A percentile compares a stretch with the other conserved stretches of the same genome.
These are phyloP conservation scores for Zasmidium citrigriseum DNA, from an alignment of 2,329 filamentous ascomycete genomes.

Conservation along the genomic window DNA sequence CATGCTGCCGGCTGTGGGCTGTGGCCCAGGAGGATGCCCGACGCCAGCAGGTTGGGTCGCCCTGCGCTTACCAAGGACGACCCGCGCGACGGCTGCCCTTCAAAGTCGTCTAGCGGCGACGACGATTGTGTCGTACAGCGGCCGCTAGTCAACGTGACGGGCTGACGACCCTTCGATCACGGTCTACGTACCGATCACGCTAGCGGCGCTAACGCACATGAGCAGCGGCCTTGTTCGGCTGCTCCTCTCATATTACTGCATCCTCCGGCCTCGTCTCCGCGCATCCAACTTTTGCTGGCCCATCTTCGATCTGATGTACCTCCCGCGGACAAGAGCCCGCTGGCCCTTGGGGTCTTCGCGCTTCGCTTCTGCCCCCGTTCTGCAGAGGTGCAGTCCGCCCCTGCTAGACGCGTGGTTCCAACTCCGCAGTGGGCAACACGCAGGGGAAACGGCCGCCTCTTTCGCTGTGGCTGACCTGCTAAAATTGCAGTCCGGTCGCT, in stretches of 20 bases:
- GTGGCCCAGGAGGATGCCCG: not conserved
- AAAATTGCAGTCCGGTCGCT: not conserved
- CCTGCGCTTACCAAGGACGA: not conserved
- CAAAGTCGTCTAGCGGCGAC: not conserved
- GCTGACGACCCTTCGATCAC: not conserved
- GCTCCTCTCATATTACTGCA: constrained; percentile 1
- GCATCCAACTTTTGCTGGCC: not conserved
- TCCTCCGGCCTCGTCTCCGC: constrained; percentile 4
- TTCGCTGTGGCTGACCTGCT: not conserved
- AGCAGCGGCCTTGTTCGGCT: not conserved
- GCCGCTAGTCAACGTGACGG: not conserved
- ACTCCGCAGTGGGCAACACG: not conserved
- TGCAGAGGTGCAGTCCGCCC: not conserved
- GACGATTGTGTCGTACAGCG: not conserved
- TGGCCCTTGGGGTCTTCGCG: not conserved
- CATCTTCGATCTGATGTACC: not conserved
- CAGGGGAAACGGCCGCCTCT: not conserved
- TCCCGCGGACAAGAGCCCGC: constrained; percentile 2
- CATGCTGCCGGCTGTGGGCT: not conserved
- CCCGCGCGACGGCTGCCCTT: not conserved
- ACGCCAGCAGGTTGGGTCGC: not conserved
- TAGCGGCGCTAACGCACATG: not conserved
- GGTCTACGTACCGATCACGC: not conserved
- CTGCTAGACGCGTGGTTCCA: not conserved
- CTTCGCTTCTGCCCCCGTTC: not conserved